These are phyloP conservation scores for Colletotrichum filicis DNA, from an alignment of 2,329 filamentous ascomycete genomes.

Conservation along the genomic window DNA sequence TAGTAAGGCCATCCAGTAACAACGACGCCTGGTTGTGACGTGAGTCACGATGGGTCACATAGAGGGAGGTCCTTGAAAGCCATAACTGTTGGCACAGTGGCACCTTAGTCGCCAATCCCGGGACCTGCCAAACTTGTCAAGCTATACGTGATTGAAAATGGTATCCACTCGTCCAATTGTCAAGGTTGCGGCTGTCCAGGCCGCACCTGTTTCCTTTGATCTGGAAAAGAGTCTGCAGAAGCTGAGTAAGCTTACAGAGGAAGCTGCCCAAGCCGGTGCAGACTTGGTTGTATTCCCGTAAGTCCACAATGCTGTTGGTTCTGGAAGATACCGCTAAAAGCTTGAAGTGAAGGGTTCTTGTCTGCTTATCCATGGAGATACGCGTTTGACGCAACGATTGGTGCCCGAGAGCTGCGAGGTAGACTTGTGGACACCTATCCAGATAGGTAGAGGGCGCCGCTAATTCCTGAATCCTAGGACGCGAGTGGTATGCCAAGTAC, in stretches of 20 bases:
- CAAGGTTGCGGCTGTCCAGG: constrained; percentile 52
- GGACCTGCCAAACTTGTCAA: neutral
- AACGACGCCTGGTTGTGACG: neutral
- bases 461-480: constrained; percentile 40
- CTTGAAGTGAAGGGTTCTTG: constrained; percentile 48
- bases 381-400: constrained; percentile 54
- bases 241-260: constrained; percentile 44
- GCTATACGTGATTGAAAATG: constrained; percentile 1
- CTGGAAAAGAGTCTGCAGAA: constrained; percentile 49
- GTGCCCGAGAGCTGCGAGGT: constrained; percentile 51
- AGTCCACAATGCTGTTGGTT: constrained; percentile 32
- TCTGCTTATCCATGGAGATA: constrained; percentile 56
- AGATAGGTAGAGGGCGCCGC: neutral
- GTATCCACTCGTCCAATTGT: constrained; percentile 38
- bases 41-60: neutral
- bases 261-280: constrained; percentile 48
- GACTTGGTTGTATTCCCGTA: constrained; percentile 54
- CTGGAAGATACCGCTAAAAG: neutral
- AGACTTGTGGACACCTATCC: neutral
- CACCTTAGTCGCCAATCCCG: neutral
- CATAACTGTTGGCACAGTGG: neutral
- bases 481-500: constrained; percentile 53
- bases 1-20: neutral
- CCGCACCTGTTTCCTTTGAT: constrained; percentile 52
- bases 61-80: constrained; percentile 7